Percentiles rank a stretch among this genome's conserved stretches.
Evolutionary conservation across 2,329 filamentous ascomycete genomes (phyloP).

Genomic region (Cucurbitaria berberidis): DNA sequence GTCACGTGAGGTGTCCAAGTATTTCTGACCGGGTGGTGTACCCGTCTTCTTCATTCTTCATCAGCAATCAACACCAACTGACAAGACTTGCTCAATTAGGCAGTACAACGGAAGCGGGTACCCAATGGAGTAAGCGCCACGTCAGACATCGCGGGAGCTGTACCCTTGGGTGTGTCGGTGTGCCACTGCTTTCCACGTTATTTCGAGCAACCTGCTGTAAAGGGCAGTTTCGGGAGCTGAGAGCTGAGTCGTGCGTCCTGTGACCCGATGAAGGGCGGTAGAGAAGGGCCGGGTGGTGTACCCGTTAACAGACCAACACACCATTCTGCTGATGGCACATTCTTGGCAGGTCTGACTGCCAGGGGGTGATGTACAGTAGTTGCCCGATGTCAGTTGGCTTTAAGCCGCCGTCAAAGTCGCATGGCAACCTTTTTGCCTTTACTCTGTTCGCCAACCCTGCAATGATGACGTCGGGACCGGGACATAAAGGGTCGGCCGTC

Average conservation of each 20-base stretch:
- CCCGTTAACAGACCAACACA: neutral
- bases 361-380: too few relatives aligned
- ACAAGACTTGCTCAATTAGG: constrained; percentile 8
- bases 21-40: neutral
- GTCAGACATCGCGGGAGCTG: neutral
- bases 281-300: neutral
- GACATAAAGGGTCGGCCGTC: too few relatives aligned
- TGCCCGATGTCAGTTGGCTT: too few relatives aligned
- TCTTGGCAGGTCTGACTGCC: too few relatives aligned
- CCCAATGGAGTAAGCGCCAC: neutral
- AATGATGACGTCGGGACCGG: too few relatives aligned
- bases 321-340: neutral
- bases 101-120: neutral
- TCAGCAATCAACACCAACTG: constrained; percentile 9
- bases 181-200: neutral
- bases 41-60: constrained; percentile 12
- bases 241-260: neutral
- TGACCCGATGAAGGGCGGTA: neutral
- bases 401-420: too few relatives aligned
- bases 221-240: neutral
- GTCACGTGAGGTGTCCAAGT: too few relatives aligned
- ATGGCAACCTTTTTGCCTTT: too few relatives aligned
- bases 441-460: too few relatives aligned
- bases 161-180: neutral
- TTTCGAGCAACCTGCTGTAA: neutral